Base-by-base conservation (phyloP, 2,329 filamentous ascomycete species). In the Purpureocillium takamizusanense region DNA sequence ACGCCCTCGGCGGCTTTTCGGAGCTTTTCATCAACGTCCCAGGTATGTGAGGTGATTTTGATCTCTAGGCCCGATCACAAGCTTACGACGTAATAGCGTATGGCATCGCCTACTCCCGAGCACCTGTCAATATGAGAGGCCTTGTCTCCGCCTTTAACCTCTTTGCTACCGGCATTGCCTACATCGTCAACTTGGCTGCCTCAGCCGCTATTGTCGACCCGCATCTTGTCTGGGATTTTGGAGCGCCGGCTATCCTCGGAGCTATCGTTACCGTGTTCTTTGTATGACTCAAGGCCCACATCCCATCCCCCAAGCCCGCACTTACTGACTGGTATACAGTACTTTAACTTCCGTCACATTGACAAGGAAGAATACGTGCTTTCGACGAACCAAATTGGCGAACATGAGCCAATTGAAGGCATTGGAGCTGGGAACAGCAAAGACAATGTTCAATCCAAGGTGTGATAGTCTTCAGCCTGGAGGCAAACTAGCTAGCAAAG, bases 111-210 rank as follows among this genome's bases (percentile, higher is more conserved):
- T 74, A 72, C 52, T 65, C 69, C 2, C 62, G 67, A 9, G 65
- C 69, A 1, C 69, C 69, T 3, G 53, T 61, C 36, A 72, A 72
- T 51, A 72, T 72, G 69, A 58, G 67, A 43, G 66, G 67, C 46
- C 53, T 72, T 13, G 68, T 73, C 2, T 68, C 67, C 2, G 65
- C 68, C 7, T 53, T 72, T 43, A 71, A 71, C 51, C 52, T 71
- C 4, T 66, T 71, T 55, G 68, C 53, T 49, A 62, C 60, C 2
- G 64, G 65, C 34, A 45, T 72, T 40, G 63, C 67, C 31, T 69
- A 71, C 45, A 53, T 59, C 29, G 60, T 72, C 44, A 63, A 65
- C 42, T 49, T 72, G 31, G 62, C 63, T 31, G 57, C 60, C 48
- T 64, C 69, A 15, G 61, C 62, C 4, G 60, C 68, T 31, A 60